Percentiles rank a stretch among this genome's conserved stretches.
phyloP scores from a whole-genome alignment of 129 eudicot species.

The Logfia minima region DNA sequence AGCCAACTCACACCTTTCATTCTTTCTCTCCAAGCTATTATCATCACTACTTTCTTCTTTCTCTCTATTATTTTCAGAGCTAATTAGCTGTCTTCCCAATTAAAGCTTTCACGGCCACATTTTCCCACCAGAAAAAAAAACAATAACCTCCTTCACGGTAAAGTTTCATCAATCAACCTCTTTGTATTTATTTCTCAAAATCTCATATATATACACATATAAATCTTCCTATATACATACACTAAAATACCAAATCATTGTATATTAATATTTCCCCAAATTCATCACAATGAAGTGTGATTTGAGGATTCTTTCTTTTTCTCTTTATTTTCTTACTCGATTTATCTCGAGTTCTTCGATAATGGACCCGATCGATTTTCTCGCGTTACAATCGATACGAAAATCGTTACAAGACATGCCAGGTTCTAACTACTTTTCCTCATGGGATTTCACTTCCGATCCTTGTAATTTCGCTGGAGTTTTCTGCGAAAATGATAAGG shows the following conservation, averaged over 20 bases:
- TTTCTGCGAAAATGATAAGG: conserved; percentile 57
- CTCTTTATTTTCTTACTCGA: conserved; percentile 2
- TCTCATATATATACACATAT: not conserved
- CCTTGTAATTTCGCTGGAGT: conserved; percentile 86
- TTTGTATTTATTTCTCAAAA: too few relatives aligned
- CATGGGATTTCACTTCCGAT: conserved; percentile 92
- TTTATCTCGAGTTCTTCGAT: conserved; percentile 23
- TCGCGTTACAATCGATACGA: conserved; percentile 63
- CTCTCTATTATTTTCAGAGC: not conserved
- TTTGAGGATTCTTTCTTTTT: not conserved
- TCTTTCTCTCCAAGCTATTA: conserved; percentile 56
- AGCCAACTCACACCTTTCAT: not conserved
- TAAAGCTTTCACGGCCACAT: conserved; percentile 53
- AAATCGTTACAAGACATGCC: conserved; percentile 67
- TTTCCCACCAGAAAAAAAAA: conserved; percentile 37
- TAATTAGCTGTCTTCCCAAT: conserved; percentile 40
- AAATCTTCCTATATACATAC: not conserved
- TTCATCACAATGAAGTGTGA: not conserved
- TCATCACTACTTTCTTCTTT: conserved; percentile 15
- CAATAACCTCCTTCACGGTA: conserved; percentile 42
- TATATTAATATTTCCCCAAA: conserved; percentile 6
- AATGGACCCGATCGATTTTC: conserved; percentile 72
- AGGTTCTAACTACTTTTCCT: conserved; percentile 63
- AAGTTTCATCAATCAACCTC: conserved; percentile 27
- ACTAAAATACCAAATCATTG: not conserved